Evolutionary conservation across 2,329 filamentous ascomycete genomes (phyloP).

Genomic region (Botrytis aclada): DNA sequence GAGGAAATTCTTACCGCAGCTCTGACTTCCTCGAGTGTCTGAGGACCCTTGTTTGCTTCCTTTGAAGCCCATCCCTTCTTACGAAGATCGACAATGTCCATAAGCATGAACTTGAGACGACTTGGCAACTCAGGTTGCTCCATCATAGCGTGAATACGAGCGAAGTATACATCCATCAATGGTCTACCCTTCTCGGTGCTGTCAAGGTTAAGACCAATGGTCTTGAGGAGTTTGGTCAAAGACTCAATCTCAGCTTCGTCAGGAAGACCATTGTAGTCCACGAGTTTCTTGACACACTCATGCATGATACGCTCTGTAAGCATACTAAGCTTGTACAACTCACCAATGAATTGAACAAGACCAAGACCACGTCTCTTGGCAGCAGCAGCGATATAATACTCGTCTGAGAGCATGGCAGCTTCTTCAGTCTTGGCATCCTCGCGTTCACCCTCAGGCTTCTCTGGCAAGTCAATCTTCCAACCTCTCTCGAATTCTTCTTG

Average conservation of each 20-base stretch:
- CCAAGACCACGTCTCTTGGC: slow-evolving; percentile 96
- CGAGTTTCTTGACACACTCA: slow-evolving; percentile 94
- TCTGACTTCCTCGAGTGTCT: slow-evolving; percentile 92
- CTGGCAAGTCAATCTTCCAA: slow-evolving; percentile 86
- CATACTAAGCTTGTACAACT: slow-evolving; percentile 98
- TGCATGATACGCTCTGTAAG: slow-evolving; percentile 99
- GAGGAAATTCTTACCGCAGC: slow-evolving; percentile 57
- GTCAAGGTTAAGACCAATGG: slow-evolving; percentile 87
- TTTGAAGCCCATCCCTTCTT: slow-evolving; percentile 77
- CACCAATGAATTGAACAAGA: slow-evolving; percentile 98
- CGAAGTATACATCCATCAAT: slow-evolving; percentile 93
- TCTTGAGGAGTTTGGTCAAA: slow-evolving; percentile 85
- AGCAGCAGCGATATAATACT: slow-evolving; percentile 91
- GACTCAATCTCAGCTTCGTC: slow-evolving; percentile 97
- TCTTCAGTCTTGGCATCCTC: slow-evolving; percentile 60
- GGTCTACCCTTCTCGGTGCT: slow-evolving; percentile 74
- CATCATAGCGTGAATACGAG: slow-evolving; percentile 78
- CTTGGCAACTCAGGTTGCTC: slow-evolving; percentile 78
- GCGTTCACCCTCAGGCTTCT: slow-evolving; percentile 66
- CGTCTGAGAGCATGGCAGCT: slow-evolving; percentile 82
- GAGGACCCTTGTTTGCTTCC: slow-evolving; percentile 89
- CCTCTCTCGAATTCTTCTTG: slow-evolving; percentile 98
- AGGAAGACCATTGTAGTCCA: slow-evolving; percentile 89
- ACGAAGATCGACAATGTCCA: slow-evolving; percentile 89
- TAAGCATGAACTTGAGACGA: slow-evolving; percentile 91